A percentile compares a stretch with the other conserved stretches of the same genome.
phyloP scores from a whole-genome alignment of 2,329 filamentous ascomycete species.

The Alternaria sp. region DNA sequence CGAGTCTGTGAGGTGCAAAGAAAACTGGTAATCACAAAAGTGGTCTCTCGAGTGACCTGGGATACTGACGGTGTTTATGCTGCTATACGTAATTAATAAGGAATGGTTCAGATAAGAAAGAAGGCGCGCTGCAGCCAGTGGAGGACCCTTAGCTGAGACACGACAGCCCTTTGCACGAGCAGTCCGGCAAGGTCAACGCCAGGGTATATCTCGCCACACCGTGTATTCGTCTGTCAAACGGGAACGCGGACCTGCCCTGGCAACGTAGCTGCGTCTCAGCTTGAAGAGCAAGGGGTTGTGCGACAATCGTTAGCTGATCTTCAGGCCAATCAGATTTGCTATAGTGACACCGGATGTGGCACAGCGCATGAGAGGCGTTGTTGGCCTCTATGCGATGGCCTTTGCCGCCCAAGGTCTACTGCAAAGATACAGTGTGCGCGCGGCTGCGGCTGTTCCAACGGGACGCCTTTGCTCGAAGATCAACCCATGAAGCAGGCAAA shows the following conservation, averaged over 20 bases:
- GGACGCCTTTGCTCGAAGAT: not conserved
- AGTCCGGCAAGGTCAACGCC: not conserved
- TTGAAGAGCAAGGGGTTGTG: conserved; percentile 11
- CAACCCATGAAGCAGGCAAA: conserved; percentile 10
- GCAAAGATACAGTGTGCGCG: not conserved
- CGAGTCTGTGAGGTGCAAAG: not conserved
- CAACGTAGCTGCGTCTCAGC: conserved; percentile 1
- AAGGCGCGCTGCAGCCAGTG: not conserved
- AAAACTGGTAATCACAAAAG: not conserved
- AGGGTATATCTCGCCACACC: conserved; percentile 5
- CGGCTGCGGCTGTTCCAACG: not conserved
- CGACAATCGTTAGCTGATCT: conserved; percentile 2
- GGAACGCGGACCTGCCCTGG: conserved; percentile 4
- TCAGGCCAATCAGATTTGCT: conserved; percentile 9
- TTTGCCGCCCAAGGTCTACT: conserved; percentile 2
- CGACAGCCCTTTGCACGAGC: conserved; percentile 1
- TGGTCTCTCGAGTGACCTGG: not conserved
- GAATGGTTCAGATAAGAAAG: not conserved
- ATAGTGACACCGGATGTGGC: conserved; percentile 9
- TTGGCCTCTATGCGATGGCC: conserved; percentile 11
- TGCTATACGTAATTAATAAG: conserved; percentile 1
- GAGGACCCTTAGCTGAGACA: conserved; percentile 3
- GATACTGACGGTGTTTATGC: conserved; percentile 6
- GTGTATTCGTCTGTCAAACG: conserved; percentile 1
- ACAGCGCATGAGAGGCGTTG: conserved; percentile 9